Percentiles rank a stretch among this genome's conserved stretches.
These are phyloP conservation scores for Phialemoniopsis sp. DNA, from an alignment of 2,329 filamentous ascomycete genomes.

Conservation along the genomic window DNA sequence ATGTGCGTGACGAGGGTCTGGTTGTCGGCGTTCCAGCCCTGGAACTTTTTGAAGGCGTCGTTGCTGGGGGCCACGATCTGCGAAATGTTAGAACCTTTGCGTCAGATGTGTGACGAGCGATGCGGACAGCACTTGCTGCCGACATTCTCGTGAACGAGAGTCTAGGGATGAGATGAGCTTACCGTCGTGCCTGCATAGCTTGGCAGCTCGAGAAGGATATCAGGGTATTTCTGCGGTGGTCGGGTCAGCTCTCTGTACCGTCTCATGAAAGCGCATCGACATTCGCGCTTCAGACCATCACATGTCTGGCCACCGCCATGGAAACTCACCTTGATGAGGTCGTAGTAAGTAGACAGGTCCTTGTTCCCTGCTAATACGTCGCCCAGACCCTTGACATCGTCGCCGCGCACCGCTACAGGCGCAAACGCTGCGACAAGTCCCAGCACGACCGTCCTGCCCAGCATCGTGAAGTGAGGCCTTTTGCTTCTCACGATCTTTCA, in stretches of 20 bases:
- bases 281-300: too few species aligned
- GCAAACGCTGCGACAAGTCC: slow-evolving; percentile 5
- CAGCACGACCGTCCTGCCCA: too few species aligned
- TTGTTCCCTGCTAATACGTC: slow-evolving; percentile 29
- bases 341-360: slow-evolving; percentile 38
- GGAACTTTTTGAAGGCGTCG: slow-evolving; percentile 50
- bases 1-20: slow-evolving; percentile 40
- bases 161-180: too few species aligned
- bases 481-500: too few species aligned
- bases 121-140: neutral
- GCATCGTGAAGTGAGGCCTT: too few species aligned
- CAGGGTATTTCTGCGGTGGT: slow-evolving; percentile 36
- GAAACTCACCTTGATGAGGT: slow-evolving; percentile 32
- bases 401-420: neutral
- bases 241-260: slow-evolving; percentile 3
- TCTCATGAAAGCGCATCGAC: neutral
- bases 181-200: slow-evolving; percentile 29
- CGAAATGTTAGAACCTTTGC: too few species aligned
- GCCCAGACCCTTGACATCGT: slow-evolving; percentile 27
- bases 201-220: slow-evolving; percentile 37
- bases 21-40: slow-evolving; percentile 40
- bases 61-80: slow-evolving; percentile 55
- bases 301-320: too few species aligned
- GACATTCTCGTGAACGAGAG: too few species aligned
- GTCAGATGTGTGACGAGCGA: too few species aligned